Evolutionary conservation across 176 grass and related monocot species (phyloP).

Genomic region (Eremochloa ophiuroides): DNA sequence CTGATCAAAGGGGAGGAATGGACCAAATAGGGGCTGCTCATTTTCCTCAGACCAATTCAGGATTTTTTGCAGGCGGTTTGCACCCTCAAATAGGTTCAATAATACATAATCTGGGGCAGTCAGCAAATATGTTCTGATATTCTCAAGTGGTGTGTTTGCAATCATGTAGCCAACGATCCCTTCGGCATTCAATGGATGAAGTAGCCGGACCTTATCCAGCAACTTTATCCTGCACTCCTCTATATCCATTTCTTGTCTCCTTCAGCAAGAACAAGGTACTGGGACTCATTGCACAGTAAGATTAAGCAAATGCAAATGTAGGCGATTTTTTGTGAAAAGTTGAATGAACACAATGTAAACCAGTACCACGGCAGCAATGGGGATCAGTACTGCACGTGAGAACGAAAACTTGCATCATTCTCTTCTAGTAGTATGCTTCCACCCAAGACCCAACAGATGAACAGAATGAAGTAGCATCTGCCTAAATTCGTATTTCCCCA

Average conservation of each 20-base stretch:
- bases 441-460: too few relatives aligned
- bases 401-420: not conserved
- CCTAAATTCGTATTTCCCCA: too few relatives aligned
- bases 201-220: not conserved
- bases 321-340: not conserved
- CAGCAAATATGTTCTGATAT: not conserved
- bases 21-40: too few relatives aligned
- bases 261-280: not conserved
- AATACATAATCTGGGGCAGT: too few relatives aligned
- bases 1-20: not conserved
- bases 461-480: too few relatives aligned
- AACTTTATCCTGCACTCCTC: conserved; percentile 18
- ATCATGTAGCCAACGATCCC: conserved; percentile 28
- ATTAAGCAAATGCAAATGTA: too few relatives aligned
- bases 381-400: not conserved
- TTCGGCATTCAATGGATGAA: conserved; percentile 6
- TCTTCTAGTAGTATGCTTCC: not conserved
- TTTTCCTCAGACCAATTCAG: too few relatives aligned
- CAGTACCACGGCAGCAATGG: not conserved
- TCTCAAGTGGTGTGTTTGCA: not conserved
- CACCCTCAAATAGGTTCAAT: too few relatives aligned
- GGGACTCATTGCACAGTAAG: too few relatives aligned
- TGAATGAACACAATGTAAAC: not conserved
- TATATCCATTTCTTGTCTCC: conserved; percentile 34
- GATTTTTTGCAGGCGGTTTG: too few relatives aligned